Evolutionary conservation across 228 moss, liverwort and hornwort species (phyloP).

Genomic region (Sphagnum fallax): DNA sequence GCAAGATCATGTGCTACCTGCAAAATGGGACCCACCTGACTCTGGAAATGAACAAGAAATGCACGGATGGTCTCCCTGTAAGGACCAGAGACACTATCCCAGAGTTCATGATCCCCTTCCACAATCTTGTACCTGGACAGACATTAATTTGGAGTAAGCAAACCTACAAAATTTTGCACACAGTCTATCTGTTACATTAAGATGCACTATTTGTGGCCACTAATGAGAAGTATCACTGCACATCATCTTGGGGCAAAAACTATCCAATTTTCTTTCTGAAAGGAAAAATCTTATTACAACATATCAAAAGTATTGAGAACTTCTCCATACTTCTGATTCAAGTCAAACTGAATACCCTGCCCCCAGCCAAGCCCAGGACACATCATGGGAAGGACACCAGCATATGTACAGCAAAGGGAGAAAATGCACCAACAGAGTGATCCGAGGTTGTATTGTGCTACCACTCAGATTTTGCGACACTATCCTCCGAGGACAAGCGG

Average conservation of each 20-base stretch:
- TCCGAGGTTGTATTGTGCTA: constrained; percentile 19
- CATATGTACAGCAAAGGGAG: background rate
- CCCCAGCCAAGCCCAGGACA: too few relatives aligned
- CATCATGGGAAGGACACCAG: too few relatives aligned
- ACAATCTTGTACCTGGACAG: constrained; percentile 82
- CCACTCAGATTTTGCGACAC: constrained; percentile 91
- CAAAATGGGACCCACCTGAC: constrained; percentile 44
- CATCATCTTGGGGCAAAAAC: too few relatives aligned
- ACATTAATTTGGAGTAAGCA: background rate
- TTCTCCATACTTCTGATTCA: too few relatives aligned
- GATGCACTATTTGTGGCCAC: too few relatives aligned
- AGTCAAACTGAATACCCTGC: too few relatives aligned
- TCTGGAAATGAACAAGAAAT: constrained; percentile 95
- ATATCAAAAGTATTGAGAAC: too few relatives aligned
- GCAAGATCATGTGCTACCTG: too few relatives aligned
- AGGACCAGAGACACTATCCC: constrained; percentile 96
- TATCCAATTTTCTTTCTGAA: too few relatives aligned
- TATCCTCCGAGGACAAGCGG: constrained; percentile 68
- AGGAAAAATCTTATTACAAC: too few relatives aligned
- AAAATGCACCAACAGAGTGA: background rate
- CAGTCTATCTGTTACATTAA: background rate
- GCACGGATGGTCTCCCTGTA: constrained; percentile 99
- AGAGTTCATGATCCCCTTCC: constrained; percentile 84
- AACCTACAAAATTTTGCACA: background rate
- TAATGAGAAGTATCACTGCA: too few relatives aligned